phyloP scores from a whole-genome alignment of 768 basidiomycete species.

The Russula ochroleuca region DNA sequence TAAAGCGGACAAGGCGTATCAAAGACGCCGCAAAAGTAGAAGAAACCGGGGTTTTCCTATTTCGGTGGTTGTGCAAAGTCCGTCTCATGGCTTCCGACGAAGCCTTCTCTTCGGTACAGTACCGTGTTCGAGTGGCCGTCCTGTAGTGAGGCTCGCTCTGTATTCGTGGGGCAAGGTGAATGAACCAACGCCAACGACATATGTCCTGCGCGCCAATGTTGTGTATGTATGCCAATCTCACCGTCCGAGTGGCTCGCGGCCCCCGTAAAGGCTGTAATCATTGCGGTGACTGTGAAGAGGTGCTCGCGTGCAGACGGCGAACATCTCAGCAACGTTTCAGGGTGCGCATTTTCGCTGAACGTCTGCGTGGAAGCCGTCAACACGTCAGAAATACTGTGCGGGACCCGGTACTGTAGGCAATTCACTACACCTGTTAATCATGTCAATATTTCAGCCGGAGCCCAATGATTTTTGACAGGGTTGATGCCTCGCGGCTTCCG shows the following conservation, averaged over 20 bases:
- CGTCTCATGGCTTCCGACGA: too few relatives aligned
- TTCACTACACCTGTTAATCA: not conserved
- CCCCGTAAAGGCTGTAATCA: not conserved
- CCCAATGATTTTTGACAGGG: not conserved
- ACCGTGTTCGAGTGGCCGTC: not conserved
- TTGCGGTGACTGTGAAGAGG: not conserved
- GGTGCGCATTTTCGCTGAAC: conserved; percentile 3
- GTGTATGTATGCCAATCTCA: not conserved
- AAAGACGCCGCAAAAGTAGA: not conserved
- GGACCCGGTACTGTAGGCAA: not conserved
- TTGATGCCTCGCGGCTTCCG: not conserved
- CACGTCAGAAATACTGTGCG: not conserved
- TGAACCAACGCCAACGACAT: not conserved
- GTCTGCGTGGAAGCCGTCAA: conserved; percentile 4
- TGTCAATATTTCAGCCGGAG: not conserved
- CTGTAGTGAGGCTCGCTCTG: too few relatives aligned
- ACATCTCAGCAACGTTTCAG: conserved; percentile 5
- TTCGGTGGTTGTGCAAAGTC: not conserved
- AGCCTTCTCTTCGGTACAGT: not conserved
- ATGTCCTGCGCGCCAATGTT: too few relatives aligned
- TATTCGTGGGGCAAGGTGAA: not conserved
- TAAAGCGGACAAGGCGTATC: not conserved
- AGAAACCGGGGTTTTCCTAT: not conserved
- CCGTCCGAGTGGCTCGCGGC: not conserved
- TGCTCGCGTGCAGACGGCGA: not conserved